Percentiles rank a stretch among this genome's conserved stretches.
These are phyloP conservation scores for Didymosphaeria variabile DNA, from an alignment of 2,329 filamentous ascomycete genomes.

Conservation along the genomic window DNA sequence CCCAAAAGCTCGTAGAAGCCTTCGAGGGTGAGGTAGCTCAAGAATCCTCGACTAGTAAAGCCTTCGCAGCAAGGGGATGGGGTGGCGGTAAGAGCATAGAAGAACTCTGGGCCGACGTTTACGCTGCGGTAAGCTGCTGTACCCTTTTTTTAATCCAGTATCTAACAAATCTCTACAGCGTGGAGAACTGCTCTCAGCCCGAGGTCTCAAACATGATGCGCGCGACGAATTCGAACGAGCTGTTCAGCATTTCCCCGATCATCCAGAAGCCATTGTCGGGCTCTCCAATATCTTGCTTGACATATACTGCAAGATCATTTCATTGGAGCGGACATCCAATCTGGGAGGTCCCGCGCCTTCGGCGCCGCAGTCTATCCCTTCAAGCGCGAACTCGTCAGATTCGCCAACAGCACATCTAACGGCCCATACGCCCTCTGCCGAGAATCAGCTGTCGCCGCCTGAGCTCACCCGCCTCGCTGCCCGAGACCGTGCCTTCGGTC, in stretches of 20 bases:
- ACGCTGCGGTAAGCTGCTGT: conserved; percentile 72
- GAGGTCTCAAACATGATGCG: conserved; percentile 71
- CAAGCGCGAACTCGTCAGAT: conserved; percentile 18
- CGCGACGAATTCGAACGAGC: conserved; percentile 83
- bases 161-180: conserved; percentile 58
- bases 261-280: conserved; percentile 80
- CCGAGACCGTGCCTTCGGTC: conserved; percentile 84
- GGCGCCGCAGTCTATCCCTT: conserved; percentile 19
- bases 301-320: conserved; percentile 72
- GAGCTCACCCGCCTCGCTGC: conserved; percentile 85
- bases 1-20: conserved; percentile 74
- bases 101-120: conserved; percentile 84
- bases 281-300: conserved; percentile 87
- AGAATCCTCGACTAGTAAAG: conserved; percentile 69
- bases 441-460: conserved; percentile 64
- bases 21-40: conserved; percentile 74
- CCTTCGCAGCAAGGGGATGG: conserved; percentile 75
- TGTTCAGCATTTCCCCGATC: conserved; percentile 79
- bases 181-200: conserved; percentile 72
- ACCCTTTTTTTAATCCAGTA: conserved; percentile 14
- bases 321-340: conserved; percentile 65
- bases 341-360: conserved; percentile 26
- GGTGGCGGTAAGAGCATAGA: conserved; percentile 82
- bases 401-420: conserved; percentile 57
- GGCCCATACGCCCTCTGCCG: conserved; percentile 55